Conservation (phyloP, 1,284 basidiomycete genomes). For the Flammula alnicola region DNA sequence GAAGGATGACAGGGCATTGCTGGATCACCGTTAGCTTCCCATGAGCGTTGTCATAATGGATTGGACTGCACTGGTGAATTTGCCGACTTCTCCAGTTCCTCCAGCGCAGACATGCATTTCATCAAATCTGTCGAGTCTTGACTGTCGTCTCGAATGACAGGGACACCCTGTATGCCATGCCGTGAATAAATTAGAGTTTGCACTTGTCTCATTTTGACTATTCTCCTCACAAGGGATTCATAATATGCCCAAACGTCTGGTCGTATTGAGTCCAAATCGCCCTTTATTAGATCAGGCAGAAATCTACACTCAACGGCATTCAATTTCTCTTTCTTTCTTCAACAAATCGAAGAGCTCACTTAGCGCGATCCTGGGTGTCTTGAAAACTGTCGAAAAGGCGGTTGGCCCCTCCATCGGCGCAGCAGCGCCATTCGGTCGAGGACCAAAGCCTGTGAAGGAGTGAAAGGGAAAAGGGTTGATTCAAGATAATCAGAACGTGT, state of each 20-base stretch:
- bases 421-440: slow-evolving; percentile 66
- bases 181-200: not conserved
- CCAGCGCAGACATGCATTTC: slow-evolving; percentile 82
- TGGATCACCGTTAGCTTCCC: slow-evolving; percentile 14
- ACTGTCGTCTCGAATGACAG: slow-evolving; percentile 68
- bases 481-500: slow-evolving; percentile 82
- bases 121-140: slow-evolving; percentile 93
- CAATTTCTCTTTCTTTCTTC: not conserved
- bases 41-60: slow-evolving; percentile 1
- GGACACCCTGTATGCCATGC: slow-evolving; percentile 66
- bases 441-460: slow-evolving; percentile 77
- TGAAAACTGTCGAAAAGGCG: slow-evolving; percentile 72
- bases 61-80: slow-evolving; percentile 38
- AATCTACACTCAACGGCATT: slow-evolving; percentile 54
- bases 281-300: slow-evolving; percentile 87
- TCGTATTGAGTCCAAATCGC: slow-evolving; percentile 90
- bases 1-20: slow-evolving; percentile 76
- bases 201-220: not conserved
- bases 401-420: slow-evolving; percentile 96
- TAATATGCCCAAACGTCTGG: slow-evolving; percentile 79
- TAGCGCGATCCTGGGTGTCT: slow-evolving; percentile 28
- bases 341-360: slow-evolving; percentile 22
- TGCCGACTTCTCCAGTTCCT: slow-evolving; percentile 50
- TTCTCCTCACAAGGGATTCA: slow-evolving; percentile 50
- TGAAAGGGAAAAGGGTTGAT: slow-evolving; percentile 77